Evolutionary conservation across 2,329 filamentous ascomycete genomes (phyloP), one percentile per base, ranked within the genome.

Genomic region (Cladophialophora carrionii): DNA sequence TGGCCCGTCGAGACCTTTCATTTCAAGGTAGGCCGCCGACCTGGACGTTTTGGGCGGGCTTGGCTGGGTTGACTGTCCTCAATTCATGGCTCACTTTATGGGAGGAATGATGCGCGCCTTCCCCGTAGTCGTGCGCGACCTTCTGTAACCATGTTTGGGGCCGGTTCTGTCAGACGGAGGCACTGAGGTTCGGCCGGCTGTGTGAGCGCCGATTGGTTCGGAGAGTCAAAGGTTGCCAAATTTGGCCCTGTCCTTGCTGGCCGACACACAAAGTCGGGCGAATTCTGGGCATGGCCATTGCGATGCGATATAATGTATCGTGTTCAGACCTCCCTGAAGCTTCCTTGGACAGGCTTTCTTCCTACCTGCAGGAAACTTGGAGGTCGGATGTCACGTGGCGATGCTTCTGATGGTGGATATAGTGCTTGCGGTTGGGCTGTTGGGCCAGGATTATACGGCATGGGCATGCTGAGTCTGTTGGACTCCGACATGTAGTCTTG

Each of bases 361-460:
- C 78, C 78, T 62, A 75, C 76, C 66, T 78, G 75, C 61, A 79
- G 67, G 37, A 79, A 69, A 74, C 75, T 79, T 9, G 78, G 78
- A 41, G 77, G 76, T 66, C 76, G 72, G 64, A 74, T 72, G 65
- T 73, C 71, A 32, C 72, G 68, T 43, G 57, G 57, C 20, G 48
- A 22, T 9, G 57, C n/a, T 1, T 9, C 48, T 3, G 57, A 37
- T 29, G 26, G 34, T 53, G 57, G 26, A 20, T 60, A 60, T 51
- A 29, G 46, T 24, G 48, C 29, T 24, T 60, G 57, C 4, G 29
- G 3, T 26, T 12, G 49, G 24, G 57, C 9, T 22, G 58, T 43
- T 48, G 51, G 51, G 52, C 60, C 64, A 48, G 61, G 54, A 46
- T 64, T 64, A 31, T 37, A 61, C 1, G 63, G 66, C 29, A 37